These are phyloP conservation scores for Protea cynaroides DNA, from an alignment of 164 flowering plant genomes.

Conservation along the genomic window DNA sequence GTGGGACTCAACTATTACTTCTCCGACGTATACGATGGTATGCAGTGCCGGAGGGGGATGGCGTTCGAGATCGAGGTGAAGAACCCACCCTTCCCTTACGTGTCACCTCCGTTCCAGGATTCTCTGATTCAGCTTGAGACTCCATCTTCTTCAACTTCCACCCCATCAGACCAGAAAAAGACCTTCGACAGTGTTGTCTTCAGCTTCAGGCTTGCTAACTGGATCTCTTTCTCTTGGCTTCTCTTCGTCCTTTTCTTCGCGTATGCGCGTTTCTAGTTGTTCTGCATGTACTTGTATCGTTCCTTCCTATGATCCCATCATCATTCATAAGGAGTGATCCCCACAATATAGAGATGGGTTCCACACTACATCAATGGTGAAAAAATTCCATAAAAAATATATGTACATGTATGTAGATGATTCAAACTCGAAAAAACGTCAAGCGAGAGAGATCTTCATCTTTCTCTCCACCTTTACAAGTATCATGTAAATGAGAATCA, in stretches of 20 bases:
- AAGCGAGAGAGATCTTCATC: too few relatives aligned
- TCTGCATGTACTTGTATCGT: too few relatives aligned
- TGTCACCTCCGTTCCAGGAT: conserved; percentile 22
- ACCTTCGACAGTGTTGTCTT: conserved; percentile 1
- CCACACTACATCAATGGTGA: too few relatives aligned
- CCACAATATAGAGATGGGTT: too few relatives aligned
- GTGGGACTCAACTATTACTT: conserved; percentile 61
- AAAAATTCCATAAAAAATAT: too few relatives aligned
- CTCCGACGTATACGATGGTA: conserved; percentile 65
- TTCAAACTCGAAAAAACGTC: too few relatives aligned
- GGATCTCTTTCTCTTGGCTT: not conserved
- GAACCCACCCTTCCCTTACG: conserved; percentile 65
- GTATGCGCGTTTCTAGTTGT: too few relatives aligned
- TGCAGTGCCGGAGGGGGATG: conserved; percentile 64
- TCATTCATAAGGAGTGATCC: too few relatives aligned
- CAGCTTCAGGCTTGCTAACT: not conserved
- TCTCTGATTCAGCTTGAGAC: conserved; percentile 1
- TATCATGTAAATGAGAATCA: too few relatives aligned
- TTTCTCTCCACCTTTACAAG: too few relatives aligned
- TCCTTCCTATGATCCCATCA: too few relatives aligned
- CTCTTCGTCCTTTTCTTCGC: not conserved
- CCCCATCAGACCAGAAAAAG: conserved; percentile 8
- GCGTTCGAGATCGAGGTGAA: conserved; percentile 53
- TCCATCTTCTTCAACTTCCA: conserved; percentile 20
- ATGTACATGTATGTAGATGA: too few relatives aligned